phyloP scores from a whole-genome alignment of 1,284 basidiomycete species.

The Ceratobasidium sp. region DNA sequence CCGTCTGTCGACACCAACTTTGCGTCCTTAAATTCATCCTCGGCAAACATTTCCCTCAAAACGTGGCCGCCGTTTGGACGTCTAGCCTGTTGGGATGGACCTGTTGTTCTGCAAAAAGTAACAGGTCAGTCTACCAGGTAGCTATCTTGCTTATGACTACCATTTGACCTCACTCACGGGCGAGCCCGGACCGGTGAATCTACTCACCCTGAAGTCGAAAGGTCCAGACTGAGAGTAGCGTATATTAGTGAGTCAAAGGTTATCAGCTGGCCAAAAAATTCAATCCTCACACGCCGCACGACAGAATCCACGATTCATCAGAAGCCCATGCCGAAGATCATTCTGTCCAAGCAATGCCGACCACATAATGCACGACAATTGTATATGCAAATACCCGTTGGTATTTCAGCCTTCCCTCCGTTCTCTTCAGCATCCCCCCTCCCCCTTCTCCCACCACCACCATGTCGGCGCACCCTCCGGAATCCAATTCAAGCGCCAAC shows the following conservation, averaged over 20 bases:
- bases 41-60: no score
- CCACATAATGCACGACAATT: neutral
- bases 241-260: neutral
- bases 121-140: no score
- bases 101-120: no score
- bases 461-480: neutral
- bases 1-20: no score
- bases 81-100: no score
- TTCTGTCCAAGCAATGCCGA: neutral
- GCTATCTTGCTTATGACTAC: constrained; percentile 24
- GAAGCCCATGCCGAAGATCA: neutral
- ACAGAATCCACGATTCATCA: constrained; percentile 7
- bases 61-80: no score
- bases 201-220: neutral
- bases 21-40: no score
- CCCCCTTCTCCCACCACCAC: neutral
- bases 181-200: constrained; percentile 22
- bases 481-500: constrained; percentile 3
- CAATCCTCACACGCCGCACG: neutral
- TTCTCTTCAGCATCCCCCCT: neutral
- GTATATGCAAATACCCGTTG: neutral
- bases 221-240: neutral
- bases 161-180: constrained; percentile 22
- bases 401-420: neutral
- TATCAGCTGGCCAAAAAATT: constrained; percentile 6